Conservation (phyloP, 768 basidiomycete genomes). For the Tephrocybe sp. region DNA sequence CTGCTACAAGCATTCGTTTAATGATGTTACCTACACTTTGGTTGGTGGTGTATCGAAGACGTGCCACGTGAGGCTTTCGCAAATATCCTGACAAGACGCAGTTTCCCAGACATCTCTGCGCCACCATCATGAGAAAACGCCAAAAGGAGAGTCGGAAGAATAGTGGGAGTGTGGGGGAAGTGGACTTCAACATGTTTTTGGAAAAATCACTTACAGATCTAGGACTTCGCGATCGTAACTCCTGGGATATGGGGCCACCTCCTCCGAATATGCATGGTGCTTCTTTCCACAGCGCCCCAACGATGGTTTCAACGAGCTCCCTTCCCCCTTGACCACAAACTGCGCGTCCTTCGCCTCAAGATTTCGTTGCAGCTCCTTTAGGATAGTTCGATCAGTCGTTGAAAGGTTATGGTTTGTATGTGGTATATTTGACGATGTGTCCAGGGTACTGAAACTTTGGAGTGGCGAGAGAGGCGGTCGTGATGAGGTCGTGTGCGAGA, state of each 20-base stretch:
- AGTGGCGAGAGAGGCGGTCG: constrained; percentile 6
- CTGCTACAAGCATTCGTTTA: background rate
- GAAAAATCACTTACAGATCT: constrained; percentile 54
- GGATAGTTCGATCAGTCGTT: constrained; percentile 59
- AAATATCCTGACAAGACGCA: constrained; percentile 48
- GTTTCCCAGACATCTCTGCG: constrained; percentile 71
- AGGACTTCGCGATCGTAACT: constrained; percentile 60
- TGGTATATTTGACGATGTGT: constrained; percentile 5
- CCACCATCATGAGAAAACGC: constrained; percentile 15
- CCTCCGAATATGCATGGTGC: constrained; percentile 49
- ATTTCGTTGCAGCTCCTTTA: constrained; percentile 52
- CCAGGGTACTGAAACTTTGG: constrained; percentile 4
- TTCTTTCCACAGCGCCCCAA: constrained; percentile 38
- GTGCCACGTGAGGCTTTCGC: constrained; percentile 63
- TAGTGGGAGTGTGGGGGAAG: background rate
- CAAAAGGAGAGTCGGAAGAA: constrained; percentile 1
- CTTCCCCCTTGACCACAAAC: constrained; percentile 49
- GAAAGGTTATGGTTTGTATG: constrained; percentile 41
- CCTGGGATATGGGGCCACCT: constrained; percentile 66
- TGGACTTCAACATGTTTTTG: constrained; percentile 6
- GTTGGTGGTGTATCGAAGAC: constrained; percentile 56
- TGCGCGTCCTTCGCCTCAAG: constrained; percentile 52
- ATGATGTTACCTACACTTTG: constrained; percentile 45
- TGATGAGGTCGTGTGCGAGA: constrained; percentile 7
- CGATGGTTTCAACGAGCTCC: constrained; percentile 26